phyloP scores from a whole-genome alignment of 169 alveolate genomes.

The Cryptosporidium viatorum region DNA sequence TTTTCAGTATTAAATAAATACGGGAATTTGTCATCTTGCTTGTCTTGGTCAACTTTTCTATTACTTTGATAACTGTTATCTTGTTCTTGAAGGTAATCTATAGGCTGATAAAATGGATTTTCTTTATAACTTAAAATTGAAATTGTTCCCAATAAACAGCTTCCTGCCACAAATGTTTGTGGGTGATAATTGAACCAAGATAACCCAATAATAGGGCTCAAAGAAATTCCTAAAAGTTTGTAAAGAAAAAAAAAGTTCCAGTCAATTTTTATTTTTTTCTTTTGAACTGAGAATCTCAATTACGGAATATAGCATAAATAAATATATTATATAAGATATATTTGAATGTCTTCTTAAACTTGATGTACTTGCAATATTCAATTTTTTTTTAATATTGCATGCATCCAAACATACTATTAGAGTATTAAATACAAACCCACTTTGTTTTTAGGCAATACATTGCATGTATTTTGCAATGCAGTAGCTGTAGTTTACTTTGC shows the following conservation, averaged over 20 bases:
- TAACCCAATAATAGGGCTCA: constrained; percentile 77
- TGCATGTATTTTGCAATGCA: too few relatives aligned
- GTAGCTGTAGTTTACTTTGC: too few relatives aligned
- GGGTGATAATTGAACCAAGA: constrained; percentile 79
- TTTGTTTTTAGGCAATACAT: not conserved
- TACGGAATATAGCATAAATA: not conserved
- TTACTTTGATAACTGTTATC: not conserved
- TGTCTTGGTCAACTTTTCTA: constrained; percentile 5
- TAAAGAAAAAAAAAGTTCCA: not conserved
- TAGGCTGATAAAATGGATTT: constrained; percentile 38
- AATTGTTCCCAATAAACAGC: constrained; percentile 77
- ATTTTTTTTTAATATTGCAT: not conserved
- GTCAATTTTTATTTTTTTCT: not conserved
- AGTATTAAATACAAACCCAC: not conserved
- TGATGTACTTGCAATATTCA: not conserved
- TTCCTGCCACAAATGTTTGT: constrained; percentile 73
- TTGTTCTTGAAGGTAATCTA: not conserved
- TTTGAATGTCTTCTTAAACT: not conserved
- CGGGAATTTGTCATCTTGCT: constrained; percentile 6
- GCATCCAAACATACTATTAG: not conserved
- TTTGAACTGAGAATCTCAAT: not conserved
- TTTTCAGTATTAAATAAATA: constrained; percentile 33
- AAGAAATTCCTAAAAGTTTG: constrained; percentile 35
- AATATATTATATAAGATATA: too few relatives aligned
- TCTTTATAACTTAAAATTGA: constrained; percentile 76